Conservation (phyloP, 257 asterid species). For the Cinchona pubescens region DNA sequence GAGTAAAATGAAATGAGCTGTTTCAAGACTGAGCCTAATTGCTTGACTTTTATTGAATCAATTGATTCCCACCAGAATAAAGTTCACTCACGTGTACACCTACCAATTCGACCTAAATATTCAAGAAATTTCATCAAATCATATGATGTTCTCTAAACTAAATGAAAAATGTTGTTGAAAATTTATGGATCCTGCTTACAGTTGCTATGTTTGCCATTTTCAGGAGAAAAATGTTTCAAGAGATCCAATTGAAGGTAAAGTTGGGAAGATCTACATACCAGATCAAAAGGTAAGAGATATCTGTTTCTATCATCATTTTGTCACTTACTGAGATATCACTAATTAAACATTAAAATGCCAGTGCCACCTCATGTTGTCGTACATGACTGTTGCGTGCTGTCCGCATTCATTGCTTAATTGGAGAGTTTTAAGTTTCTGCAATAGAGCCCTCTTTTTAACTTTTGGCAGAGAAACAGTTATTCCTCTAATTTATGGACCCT, state of each 20-base stretch:
- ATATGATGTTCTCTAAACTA: too few relatives aligned
- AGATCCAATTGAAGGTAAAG: slow-evolving; percentile 75
- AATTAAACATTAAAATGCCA: not conserved
- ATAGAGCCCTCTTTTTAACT: not conserved
- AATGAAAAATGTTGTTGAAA: too few relatives aligned
- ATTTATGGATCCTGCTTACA: too few relatives aligned
- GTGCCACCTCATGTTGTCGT: not conserved
- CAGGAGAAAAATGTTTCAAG: slow-evolving; percentile 91
- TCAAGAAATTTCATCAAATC: too few relatives aligned
- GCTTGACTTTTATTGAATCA: too few relatives aligned
- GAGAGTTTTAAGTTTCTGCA: not conserved
- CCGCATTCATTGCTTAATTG: not conserved
- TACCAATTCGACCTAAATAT: too few relatives aligned
- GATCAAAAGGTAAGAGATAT: slow-evolving; percentile 63
- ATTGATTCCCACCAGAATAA: too few relatives aligned
- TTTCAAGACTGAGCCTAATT: too few relatives aligned
- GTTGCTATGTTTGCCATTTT: slow-evolving; percentile 21
- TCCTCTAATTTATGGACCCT: not conserved
- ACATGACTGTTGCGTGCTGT: not conserved
- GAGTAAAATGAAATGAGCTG: too few relatives aligned
- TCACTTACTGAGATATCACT: not conserved
- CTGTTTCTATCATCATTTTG: not conserved
- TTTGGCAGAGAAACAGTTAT: not conserved
- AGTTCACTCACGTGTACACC: too few relatives aligned
- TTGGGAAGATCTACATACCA: slow-evolving; percentile 84